A percentile compares a stretch with the other conserved stretches of the same genome.
Conservation (phyloP, 2,329 filamentous ascomycete species). For the Trichoderma pleuroti region DNA sequence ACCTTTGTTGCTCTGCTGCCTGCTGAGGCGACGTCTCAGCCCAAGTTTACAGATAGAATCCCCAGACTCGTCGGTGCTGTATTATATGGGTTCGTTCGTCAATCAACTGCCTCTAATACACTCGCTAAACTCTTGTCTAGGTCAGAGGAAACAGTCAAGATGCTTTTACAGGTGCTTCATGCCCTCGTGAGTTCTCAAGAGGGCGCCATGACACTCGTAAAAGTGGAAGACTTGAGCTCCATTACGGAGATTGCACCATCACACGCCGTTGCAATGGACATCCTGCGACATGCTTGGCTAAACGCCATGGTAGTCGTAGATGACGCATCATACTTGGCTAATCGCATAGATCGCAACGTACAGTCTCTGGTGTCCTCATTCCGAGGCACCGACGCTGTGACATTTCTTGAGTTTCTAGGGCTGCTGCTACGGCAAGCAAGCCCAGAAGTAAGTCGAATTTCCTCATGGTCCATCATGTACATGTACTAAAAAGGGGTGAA, state of each 20-base stretch:
- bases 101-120: neutral
- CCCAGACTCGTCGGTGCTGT: conserved; percentile 51
- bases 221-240: conserved; percentile 49
- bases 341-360: conserved; percentile 47
- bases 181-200: conserved; percentile 51
- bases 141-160: conserved; percentile 48
- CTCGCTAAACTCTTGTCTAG: conserved; percentile 31
- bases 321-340: conserved; percentile 31
- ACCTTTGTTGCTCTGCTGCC: conserved; percentile 59
- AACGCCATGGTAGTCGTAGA: conserved; percentile 39
- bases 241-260: conserved; percentile 56
- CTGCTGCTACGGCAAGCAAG: conserved; percentile 49
- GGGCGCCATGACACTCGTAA: conserved; percentile 48
- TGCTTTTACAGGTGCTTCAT: conserved; percentile 56
- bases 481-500: neutral
- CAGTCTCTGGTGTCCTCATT: conserved; percentile 51
- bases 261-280: conserved; percentile 51
- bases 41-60: conserved; percentile 51
- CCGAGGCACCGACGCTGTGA: conserved; percentile 57
- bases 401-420: conserved; percentile 55
- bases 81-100: conserved; percentile 42
- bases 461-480: neutral
- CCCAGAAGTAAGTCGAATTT: conserved; percentile 40
- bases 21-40: conserved; percentile 40
- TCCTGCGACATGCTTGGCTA: conserved; percentile 56